Evolutionary conservation across 2,329 filamentous ascomycete genomes (phyloP).

Genomic region (Grosmannia penicillata): DNA sequence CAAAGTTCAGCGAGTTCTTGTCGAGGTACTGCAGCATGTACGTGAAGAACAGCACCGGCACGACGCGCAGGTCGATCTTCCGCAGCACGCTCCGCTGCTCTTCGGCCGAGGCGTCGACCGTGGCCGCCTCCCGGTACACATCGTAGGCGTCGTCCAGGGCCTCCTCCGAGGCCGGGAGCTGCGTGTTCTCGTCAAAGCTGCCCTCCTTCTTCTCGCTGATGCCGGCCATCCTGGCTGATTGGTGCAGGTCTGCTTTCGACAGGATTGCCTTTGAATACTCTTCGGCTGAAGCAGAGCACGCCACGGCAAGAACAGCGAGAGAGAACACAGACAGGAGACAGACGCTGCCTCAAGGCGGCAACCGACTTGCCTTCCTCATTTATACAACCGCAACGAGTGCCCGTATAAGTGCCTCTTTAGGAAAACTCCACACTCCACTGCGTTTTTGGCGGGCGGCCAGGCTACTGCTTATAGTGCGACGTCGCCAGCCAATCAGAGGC

Average conservation of each 20-base stretch:
- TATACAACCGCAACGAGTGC: no score
- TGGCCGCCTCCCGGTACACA: constrained; percentile 13
- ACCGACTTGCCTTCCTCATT: no score
- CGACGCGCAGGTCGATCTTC: constrained; percentile 40
- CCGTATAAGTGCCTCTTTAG: not conserved
- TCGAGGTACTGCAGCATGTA: constrained; percentile 50
- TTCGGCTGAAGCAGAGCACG: no score
- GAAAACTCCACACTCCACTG: no score
- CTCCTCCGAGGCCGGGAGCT: not conserved
- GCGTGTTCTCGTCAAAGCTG: not conserved
- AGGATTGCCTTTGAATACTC: no score
- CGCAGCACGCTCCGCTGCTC: constrained; percentile 25
- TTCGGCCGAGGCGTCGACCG: constrained; percentile 9
- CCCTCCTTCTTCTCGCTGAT: no score
- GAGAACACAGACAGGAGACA: no score
- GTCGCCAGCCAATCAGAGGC: not conserved
- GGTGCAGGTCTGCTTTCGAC: no score
- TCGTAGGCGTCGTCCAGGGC: constrained; percentile 18
- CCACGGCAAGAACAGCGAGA: no score
- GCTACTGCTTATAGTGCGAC: not conserved
- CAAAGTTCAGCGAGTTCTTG: constrained; percentile 20
- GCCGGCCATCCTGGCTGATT: no score
- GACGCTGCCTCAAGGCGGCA: no score
- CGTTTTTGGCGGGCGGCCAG: no score
- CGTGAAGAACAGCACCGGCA: constrained; percentile 40